Base-by-base conservation (phyloP, 139 green algal genomes). In the Chloropicon primus region DNA sequence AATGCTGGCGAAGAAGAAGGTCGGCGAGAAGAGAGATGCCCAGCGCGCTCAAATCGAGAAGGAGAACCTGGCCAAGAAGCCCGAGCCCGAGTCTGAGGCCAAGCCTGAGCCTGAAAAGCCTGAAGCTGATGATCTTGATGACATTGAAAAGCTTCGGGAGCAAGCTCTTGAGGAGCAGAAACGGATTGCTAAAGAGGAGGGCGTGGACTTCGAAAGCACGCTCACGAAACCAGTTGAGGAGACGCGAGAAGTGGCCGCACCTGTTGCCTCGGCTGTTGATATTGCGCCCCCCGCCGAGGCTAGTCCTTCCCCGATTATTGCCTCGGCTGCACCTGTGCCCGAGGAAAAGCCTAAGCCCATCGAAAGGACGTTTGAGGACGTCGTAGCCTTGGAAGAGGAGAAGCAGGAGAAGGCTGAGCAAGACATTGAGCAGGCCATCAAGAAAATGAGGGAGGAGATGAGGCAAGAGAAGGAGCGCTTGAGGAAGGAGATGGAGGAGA, bases 401-500 rank as follows among this genome's bases (percentile, higher is more conserved):
- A 62, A 62, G 41, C 41, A 17, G 41, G 41, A 62, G 41, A 62
- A 62, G 41, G 41, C 41, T 17, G 41, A 62, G 41, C 41, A 62
- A 17, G 41, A 62, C 41, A 62, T 62, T 62, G 41, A 62, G 41
- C 41, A 62, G 41, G 41, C 41, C 10, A 62, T 62, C 41, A 62
- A 62, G 41, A 62, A 62, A 17, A 62, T 62, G 41, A 62, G 41
- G 41, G 41, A 62, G 41, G 41, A 62, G 41, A 62, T 62, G 41
- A 62, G 17, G 41, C 41, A 62, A 17, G 29, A 78, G 74, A 29
- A 78, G 74, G 29, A 78, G 74, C n/a, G n/a, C 24, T 5, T 76
- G 74, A 78, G 26, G 74, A 27, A 29, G 74, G 29, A 78, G 21
- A 78, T 76, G 74, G 29, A 78, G 74, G 29, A 78, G 74, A 78